A percentile compares a stretch with the other conserved stretches of the same genome.
Evolutionary conservation across 2,329 filamentous ascomycete species (phyloP).

Genomic region (Epichloe elymi): DNA sequence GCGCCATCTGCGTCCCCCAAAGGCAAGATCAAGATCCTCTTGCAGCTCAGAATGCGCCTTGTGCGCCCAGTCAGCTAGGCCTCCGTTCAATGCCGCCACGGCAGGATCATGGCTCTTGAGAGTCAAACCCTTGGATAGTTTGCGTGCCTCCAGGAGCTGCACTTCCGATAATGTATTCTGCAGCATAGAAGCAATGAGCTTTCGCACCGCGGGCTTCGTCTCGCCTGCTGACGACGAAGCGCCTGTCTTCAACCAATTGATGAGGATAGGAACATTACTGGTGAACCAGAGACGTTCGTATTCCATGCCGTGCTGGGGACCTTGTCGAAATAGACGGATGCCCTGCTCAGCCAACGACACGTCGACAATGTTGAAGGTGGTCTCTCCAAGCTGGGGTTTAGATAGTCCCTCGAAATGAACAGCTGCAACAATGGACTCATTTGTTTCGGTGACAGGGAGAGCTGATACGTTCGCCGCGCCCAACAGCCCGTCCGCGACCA

Average conservation of each 20-base stretch:
- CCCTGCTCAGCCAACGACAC: constrained; percentile 48
- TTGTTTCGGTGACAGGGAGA: constrained; percentile 25
- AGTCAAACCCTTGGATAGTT: constrained; percentile 20
- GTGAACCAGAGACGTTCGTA: constrained; percentile 65
- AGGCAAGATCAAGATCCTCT: constrained; percentile 63
- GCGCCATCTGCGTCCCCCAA: constrained; percentile 66
- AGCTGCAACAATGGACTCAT: constrained; percentile 36
- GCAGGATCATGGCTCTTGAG: constrained; percentile 20
- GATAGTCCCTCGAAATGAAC: constrained; percentile 42
- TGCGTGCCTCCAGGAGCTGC: constrained; percentile 31
- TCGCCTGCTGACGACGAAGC: constrained; percentile 25
- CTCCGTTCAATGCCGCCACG: constrained; percentile 34
- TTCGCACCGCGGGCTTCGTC: constrained; percentile 53
- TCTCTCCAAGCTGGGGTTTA: constrained; percentile 17
- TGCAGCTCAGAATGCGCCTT: constrained; percentile 73
- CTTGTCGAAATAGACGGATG: constrained; percentile 53
- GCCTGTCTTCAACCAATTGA: constrained; percentile 50
- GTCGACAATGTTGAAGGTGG: constrained; percentile 48
- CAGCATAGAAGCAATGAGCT: constrained; percentile 55
- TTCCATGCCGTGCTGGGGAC: constrained; percentile 52
- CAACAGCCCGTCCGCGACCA: constrained; percentile 60
- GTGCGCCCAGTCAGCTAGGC: constrained; percentile 62
- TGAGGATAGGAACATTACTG: constrained; percentile 53
- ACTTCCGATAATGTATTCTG: constrained; percentile 39
- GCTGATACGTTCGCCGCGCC: constrained; percentile 45